Percentiles rank a stretch among this genome's conserved stretches.
Evolutionary conservation across 1,284 basidiomycete species (phyloP).

Genomic region (Marasmius oreades): DNA sequence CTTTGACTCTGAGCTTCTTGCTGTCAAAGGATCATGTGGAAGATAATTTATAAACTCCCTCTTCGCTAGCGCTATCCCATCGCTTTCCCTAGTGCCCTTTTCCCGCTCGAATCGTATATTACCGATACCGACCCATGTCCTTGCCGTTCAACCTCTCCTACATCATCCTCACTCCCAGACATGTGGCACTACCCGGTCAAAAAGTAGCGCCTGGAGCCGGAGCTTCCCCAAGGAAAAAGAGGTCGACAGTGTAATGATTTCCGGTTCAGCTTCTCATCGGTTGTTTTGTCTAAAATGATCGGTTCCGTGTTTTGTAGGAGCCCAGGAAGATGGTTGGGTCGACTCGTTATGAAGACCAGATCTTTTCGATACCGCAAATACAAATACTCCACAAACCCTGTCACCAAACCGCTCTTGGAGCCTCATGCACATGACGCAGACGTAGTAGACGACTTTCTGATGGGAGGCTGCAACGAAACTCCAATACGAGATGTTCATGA

Average conservation of each 20-base stretch:
- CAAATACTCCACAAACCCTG: not conserved
- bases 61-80: not conserved
- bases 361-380: not conserved
- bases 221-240: not conserved
- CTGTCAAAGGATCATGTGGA: too few relatives aligned
- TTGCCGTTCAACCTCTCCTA: not conserved
- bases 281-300: not conserved
- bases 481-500: too few relatives aligned
- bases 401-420: too few relatives aligned
- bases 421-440: too few relatives aligned
- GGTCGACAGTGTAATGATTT: not conserved
- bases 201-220: not conserved
- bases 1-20: too few relatives aligned
- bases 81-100: not conserved
- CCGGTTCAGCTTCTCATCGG: not conserved
- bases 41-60: too few relatives aligned
- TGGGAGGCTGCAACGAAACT: too few relatives aligned
- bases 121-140: not conserved
- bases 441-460: too few relatives aligned
- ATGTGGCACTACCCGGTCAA: not conserved
- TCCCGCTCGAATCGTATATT: too few relatives aligned
- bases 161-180: not conserved
- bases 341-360: not conserved
- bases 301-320: not conserved
- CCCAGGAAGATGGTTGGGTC: not conserved